These are phyloP conservation scores for Coleophoma cylindrospora DNA, from an alignment of 2,329 filamentous ascomycete species.

Conservation along the genomic window DNA sequence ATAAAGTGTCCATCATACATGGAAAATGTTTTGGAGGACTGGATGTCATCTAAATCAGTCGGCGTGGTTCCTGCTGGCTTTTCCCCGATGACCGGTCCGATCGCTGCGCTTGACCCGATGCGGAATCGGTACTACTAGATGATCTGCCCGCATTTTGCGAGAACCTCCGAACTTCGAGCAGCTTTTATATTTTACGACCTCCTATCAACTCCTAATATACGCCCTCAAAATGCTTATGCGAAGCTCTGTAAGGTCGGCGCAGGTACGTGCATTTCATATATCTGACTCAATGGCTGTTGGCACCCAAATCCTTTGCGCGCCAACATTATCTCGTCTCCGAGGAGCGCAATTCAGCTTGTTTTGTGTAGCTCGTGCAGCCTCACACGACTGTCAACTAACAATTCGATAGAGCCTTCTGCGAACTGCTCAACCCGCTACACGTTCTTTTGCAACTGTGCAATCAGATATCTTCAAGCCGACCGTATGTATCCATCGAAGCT, in stretches of 20 bases:
- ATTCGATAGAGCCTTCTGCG: slow-evolving; percentile 27
- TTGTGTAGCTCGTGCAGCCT: slow-evolving; percentile 3
- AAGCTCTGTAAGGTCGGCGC: slow-evolving; percentile 34
- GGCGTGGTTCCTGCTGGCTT: no score
- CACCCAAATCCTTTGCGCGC: not conserved
- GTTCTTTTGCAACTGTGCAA: slow-evolving; percentile 70
- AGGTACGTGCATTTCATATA: slow-evolving; percentile 31
- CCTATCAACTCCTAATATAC: slow-evolving; percentile 4
- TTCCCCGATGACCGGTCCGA: not conserved
- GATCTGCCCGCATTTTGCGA: not conserved
- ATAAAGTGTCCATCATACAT: no score
- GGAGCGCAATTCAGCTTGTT: not conserved
- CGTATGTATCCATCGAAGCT: slow-evolving; percentile 1
- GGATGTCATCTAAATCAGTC: no score
- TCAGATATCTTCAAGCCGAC: slow-evolving; percentile 99
- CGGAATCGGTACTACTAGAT: not conserved
- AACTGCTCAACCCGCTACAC: slow-evolving; percentile 21
- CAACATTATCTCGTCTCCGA: slow-evolving; percentile 1
- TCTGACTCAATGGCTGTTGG: slow-evolving; percentile 16
- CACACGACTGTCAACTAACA: slow-evolving; percentile 9
- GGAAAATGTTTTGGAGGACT: no score
- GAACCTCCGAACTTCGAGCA: not conserved
- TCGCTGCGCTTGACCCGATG: not conserved
- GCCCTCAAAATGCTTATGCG: slow-evolving; percentile 24
- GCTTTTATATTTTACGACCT: slow-evolving; percentile 7